phyloP scores from a whole-genome alignment of 2,329 filamentous ascomycete genomes.

The Aspergillus pseudoglaucus region DNA sequence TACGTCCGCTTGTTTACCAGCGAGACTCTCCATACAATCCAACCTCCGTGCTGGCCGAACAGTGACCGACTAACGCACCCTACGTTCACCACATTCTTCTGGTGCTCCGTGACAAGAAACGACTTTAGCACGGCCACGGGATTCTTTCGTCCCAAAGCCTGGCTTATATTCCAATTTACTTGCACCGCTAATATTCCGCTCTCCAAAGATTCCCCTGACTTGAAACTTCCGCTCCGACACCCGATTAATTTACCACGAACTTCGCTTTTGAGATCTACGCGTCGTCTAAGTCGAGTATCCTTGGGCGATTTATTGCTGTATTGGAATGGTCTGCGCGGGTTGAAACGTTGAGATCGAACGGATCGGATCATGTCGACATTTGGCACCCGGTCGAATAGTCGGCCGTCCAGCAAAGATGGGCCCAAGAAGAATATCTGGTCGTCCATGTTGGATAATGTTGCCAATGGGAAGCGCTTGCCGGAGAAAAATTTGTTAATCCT shows the following conservation, averaged over 20 bases:
- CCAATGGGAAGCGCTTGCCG: constrained; percentile 80
- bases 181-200: constrained; percentile 1
- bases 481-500: constrained; percentile 88
- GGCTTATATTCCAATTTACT: not conserved
- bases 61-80: not conserved
- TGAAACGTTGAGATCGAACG: constrained; percentile 32
- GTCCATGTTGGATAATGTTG: constrained; percentile 82
- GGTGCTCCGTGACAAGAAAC: not conserved
- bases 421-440: constrained; percentile 87
- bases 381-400: constrained; percentile 28
- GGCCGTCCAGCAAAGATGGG: constrained; percentile 52
- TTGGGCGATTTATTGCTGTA: not conserved
- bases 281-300: constrained; percentile 4
- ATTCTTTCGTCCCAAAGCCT: not conserved
- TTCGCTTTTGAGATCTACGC: constrained; percentile 10
- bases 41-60: not conserved
- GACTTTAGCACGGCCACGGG: not conserved
- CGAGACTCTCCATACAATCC: not conserved
- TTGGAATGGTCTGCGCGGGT: constrained; percentile 30
- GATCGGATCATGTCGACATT: constrained; percentile 29
- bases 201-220: constrained; percentile 27
- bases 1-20: constrained; percentile 8
- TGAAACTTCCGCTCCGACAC: constrained; percentile 14
- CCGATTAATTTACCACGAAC: constrained; percentile 8
- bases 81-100: not conserved